These are phyloP conservation scores for Scopulariopsis brevicaulis DNA, from an alignment of 2,329 filamentous ascomycete genomes.

Conservation along the genomic window DNA sequence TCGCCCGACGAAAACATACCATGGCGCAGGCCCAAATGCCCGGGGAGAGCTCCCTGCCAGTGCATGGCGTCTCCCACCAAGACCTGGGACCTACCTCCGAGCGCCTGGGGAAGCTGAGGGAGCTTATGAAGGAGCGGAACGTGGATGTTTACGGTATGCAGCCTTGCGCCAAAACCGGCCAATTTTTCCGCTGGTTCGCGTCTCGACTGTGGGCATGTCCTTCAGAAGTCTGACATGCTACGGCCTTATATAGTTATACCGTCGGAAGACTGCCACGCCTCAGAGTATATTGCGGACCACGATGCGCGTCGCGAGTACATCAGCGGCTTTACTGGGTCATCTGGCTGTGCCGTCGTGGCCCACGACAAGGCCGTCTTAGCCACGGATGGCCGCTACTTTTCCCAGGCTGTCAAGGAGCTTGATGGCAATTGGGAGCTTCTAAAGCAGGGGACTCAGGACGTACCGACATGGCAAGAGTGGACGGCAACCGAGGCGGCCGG, in stretches of 20 bases:
- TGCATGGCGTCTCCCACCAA: not conserved
- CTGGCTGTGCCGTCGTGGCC: conserved; percentile 84
- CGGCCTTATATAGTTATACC: conserved; percentile 62
- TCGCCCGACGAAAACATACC: not conserved
- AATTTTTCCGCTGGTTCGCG: not conserved
- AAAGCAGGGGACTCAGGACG: conserved; percentile 87
- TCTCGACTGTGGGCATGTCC: not conserved
- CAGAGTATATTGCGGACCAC: conserved; percentile 95
- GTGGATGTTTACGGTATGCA: conserved; percentile 72
- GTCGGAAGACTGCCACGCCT: conserved; percentile 94
- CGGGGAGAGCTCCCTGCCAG: not conserved
- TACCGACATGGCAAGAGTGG: conserved; percentile 98
- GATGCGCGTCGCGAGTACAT: conserved; percentile 88
- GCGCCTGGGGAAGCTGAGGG: conserved; percentile 64
- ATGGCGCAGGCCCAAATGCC: not conserved
- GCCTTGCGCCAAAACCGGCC: not conserved
- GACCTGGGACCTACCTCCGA: conserved; percentile 44
- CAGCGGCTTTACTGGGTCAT: conserved; percentile 88
- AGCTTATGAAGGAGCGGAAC: conserved; percentile 77
- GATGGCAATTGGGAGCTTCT: conserved; percentile 85
- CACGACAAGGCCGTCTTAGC: conserved; percentile 78
- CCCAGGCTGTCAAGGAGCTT: conserved; percentile 84
- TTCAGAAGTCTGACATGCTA: not conserved
- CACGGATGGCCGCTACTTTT: conserved; percentile 96
- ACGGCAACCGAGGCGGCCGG: conserved; percentile 73